A percentile compares a stretch with the other conserved stretches of the same genome.
Conservation (phyloP, 345 rosid genomes). For the Eucalyptus pauciflora region DNA sequence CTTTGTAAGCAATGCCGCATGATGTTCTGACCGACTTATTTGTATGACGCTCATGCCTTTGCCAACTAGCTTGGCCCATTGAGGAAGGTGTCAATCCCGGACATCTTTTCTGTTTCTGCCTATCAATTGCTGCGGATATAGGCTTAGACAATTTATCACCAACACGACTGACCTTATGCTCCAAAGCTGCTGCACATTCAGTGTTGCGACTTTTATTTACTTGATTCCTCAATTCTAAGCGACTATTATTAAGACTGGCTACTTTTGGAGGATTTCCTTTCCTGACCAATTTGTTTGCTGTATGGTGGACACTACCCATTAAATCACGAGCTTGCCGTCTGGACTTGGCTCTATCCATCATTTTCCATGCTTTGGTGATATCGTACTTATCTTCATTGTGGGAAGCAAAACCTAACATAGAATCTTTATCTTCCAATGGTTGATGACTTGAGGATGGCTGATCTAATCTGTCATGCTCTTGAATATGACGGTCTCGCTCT, state of each 20-base stretch:
- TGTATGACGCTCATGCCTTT: neutral
- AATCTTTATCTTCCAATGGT: neutral
- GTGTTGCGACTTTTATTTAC: neutral
- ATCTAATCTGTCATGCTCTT: neutral
- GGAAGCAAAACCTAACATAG: neutral
- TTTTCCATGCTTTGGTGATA: constrained; percentile 50
- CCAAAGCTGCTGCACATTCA: neutral
- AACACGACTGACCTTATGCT: neutral
- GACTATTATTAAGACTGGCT: neutral
- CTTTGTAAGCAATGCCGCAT: neutral
- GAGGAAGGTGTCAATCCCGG: neutral
- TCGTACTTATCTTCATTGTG: constrained; percentile 1
- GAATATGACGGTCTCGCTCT: neutral
- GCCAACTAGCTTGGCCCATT: neutral
- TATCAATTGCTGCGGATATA: neutral
- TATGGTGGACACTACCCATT: neutral
- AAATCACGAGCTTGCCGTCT: neutral
- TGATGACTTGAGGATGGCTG: constrained; percentile 1
- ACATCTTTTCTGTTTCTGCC: neutral
- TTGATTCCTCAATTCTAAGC: neutral
- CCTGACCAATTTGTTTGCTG: neutral
- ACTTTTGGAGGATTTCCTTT: constrained; percentile 2
- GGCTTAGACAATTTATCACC: neutral
- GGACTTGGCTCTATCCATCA: constrained; percentile 44
- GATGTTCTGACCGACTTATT: neutral